Conservation (phyloP, 345 rosid genomes). For the Trapa incisa region DNA sequence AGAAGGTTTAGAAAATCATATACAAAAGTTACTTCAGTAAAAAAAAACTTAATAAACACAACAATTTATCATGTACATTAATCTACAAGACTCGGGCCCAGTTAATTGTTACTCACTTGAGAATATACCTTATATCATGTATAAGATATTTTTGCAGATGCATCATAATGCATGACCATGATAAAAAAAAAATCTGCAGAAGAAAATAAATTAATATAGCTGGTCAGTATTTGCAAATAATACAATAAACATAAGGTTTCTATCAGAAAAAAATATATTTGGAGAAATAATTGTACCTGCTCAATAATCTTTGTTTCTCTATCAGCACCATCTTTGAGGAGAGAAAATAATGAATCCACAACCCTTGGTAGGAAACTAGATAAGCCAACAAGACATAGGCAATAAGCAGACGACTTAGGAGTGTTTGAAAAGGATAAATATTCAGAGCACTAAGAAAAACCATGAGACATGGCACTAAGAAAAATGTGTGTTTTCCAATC, state of each 20-base stretch:
- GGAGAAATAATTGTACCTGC: slow-evolving; percentile 39
- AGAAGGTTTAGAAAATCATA: not conserved
- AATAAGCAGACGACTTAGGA: not conserved
- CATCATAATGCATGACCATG: slow-evolving; percentile 64
- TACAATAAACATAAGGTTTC: not conserved
- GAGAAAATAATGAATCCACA: slow-evolving; percentile 43
- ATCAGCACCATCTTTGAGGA: slow-evolving; percentile 65
- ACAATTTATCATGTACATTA: too few relatives aligned
- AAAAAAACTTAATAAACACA: too few relatives aligned
- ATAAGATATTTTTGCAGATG: slow-evolving; percentile 56
- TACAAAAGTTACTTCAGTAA: too few relatives aligned
- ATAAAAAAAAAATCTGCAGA: slow-evolving; percentile 54
- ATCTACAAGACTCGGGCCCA: too few relatives aligned
- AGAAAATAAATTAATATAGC: slow-evolving; percentile 6
- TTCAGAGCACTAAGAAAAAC: not conserved
- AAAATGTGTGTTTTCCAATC: not conserved
- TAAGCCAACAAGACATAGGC: slow-evolving; percentile 6
- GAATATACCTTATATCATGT: slow-evolving; percentile 32
- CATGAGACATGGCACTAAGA: not conserved
- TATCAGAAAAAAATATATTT: not conserved
- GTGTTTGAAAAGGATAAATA: not conserved
- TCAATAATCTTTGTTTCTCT: slow-evolving; percentile 82
- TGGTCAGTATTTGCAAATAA: slow-evolving; percentile 1
- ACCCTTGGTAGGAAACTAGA: slow-evolving; percentile 56
- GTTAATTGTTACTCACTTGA: slow-evolving; percentile 39